phyloP scores from a whole-genome alignment of 2,329 filamentous ascomycete species.

The Fonsecaea pugnacius region DNA sequence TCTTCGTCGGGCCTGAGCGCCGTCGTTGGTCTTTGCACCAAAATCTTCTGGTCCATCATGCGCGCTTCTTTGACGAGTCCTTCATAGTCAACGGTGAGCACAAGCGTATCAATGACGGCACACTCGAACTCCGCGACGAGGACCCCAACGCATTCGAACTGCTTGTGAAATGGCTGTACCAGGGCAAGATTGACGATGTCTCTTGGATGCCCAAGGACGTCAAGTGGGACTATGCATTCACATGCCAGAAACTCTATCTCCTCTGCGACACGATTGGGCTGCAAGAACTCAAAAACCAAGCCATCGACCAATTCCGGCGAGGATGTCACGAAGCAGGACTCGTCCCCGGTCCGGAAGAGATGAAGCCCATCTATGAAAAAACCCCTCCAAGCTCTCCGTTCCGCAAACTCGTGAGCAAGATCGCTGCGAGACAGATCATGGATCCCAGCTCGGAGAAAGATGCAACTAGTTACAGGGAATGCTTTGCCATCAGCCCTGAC shows the following conservation, averaged over 20 bases:
- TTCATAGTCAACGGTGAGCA: constrained; percentile 43
- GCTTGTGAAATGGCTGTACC: constrained; percentile 62
- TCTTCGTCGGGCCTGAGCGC: constrained; percentile 54
- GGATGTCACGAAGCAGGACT: constrained; percentile 55
- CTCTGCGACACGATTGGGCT: constrained; percentile 59
- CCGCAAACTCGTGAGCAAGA: constrained; percentile 55
- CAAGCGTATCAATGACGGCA: constrained; percentile 40
- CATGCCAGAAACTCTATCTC: constrained; percentile 58
- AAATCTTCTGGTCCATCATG: constrained; percentile 59
- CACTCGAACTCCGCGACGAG: constrained; percentile 54
- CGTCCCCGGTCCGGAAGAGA: constrained; percentile 60
- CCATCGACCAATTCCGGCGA: constrained; percentile 60
- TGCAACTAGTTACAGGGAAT: constrained; percentile 55
- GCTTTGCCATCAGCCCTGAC: constrained; percentile 55
- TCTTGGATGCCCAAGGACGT: constrained; percentile 51
- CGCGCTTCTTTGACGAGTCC: constrained; percentile 50
- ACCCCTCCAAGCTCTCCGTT: constrained; percentile 54
- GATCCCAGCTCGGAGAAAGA: constrained; percentile 57
- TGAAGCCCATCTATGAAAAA: constrained; percentile 58
- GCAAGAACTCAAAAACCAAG: constrained; percentile 56
- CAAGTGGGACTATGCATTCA: constrained; percentile 60
- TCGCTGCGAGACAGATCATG: constrained; percentile 63
- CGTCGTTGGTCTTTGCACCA: constrained; percentile 58
- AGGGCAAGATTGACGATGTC: constrained; percentile 58
- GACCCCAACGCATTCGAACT: constrained; percentile 59